Percentiles rank a stretch among this genome's conserved stretches.
Conservation (phyloP, 2,329 filamentous ascomycete genomes). For the Fusarium pseudocircinatum region DNA sequence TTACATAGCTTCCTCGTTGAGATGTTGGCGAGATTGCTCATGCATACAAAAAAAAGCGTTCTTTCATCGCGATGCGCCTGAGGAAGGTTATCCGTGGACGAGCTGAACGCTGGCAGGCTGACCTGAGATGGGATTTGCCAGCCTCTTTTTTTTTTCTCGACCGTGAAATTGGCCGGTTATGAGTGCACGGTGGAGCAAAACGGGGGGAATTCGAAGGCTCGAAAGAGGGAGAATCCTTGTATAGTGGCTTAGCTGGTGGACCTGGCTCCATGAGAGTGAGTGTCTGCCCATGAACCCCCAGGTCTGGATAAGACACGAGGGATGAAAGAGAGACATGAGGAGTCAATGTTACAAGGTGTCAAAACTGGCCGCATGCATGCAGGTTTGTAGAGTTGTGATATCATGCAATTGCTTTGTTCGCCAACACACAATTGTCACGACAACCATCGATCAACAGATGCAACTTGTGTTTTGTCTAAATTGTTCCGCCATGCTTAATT, state of each 20-base stretch:
- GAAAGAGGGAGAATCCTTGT: slow-evolving; percentile 39
- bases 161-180: slow-evolving; percentile 35
- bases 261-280: slow-evolving; percentile 15
- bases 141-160: slow-evolving; percentile 23
- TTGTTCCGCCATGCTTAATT: slow-evolving; percentile 5
- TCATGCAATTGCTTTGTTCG: slow-evolving; percentile 19
- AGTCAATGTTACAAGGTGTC: not conserved
- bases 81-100: slow-evolving; percentile 26
- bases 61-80: slow-evolving; percentile 12
- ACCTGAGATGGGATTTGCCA: slow-evolving; percentile 28
- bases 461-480: slow-evolving; percentile 10
- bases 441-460: slow-evolving; percentile 27
- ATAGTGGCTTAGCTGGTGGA: slow-evolving; percentile 35
- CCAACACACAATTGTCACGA: slow-evolving; percentile 34
- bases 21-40: slow-evolving; percentile 35
- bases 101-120: slow-evolving; percentile 19
- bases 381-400: slow-evolving; percentile 8
- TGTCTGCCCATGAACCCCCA: slow-evolving; percentile 13
- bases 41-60: slow-evolving; percentile 18
- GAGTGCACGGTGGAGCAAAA: slow-evolving; percentile 29
- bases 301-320: slow-evolving; percentile 27
- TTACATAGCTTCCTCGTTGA: slow-evolving; percentile 4
- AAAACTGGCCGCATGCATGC: slow-evolving; percentile 9
- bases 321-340: slow-evolving; percentile 16
- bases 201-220: slow-evolving; percentile 24